Evolutionary conservation across 345 rosid genomes (phyloP).

Genomic region (Rhodomyrtus tomentosa): DNA sequence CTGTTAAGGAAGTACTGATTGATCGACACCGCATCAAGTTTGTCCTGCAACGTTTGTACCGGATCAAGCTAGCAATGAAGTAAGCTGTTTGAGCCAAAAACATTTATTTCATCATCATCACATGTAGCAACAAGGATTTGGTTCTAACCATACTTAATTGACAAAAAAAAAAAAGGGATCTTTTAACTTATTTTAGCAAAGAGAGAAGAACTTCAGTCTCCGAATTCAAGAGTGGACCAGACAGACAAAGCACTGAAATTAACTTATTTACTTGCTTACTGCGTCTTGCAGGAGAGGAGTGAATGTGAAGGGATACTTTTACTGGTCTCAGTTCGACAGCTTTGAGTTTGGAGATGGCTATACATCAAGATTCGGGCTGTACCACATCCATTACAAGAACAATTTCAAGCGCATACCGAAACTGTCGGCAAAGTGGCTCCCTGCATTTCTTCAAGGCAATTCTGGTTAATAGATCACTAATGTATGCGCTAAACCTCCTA

Average conservation of each 20-base stretch:
- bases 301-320: background rate
- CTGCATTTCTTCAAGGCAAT: background rate
- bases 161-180: background rate
- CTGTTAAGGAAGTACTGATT: background rate
- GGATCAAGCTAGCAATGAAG: background rate
- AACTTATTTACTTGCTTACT: background rate
- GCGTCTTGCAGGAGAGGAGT: background rate
- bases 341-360: slow-evolving; percentile 1
- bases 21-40: background rate
- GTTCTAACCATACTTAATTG: background rate
- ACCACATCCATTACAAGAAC: slow-evolving; percentile 1
- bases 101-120: background rate
- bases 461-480: background rate
- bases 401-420: background rate
- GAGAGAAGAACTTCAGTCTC: background rate
- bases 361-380: background rate
- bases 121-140: background rate
- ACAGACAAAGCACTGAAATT: background rate
- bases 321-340: background rate
- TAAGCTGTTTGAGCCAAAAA: background rate
- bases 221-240: background rate
- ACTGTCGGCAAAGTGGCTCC: slow-evolving; percentile 3
- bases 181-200: background rate
- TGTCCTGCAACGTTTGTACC: background rate
- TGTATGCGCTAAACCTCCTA: background rate